Base-by-base conservation (phyloP, 2,329 filamentous ascomycete genomes). In the Pseudogymnoascus sp. region DNA sequence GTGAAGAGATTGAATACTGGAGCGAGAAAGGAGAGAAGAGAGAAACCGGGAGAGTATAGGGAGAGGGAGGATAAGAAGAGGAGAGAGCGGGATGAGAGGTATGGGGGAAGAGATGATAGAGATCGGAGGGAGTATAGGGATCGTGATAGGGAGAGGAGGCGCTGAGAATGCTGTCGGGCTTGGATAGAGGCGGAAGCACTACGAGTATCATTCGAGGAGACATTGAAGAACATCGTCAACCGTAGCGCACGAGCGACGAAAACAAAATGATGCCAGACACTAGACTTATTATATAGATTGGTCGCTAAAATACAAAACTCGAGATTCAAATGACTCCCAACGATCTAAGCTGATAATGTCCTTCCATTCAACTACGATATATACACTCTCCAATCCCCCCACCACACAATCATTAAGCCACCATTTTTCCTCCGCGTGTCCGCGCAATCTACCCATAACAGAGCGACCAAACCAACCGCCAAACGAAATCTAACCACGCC, bases 1-100 rank as follows among this genome's bases (percentile, higher is more conserved):
- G 80, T 80, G 63, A 79, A 78, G 33, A 82, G 80, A 65, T 75
- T 80, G 59, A 75, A 75, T 37, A 68, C 65, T 21, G 69, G 62
- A 60, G 76, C 67, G 69, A 75, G 71, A 38, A 72, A 70, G 0
- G 80, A 80, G 65, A 78, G 77, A 14, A 81, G 79, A 55, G 65
- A 65, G 52, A 69, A 64, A 59, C 63, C 63, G 5, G 64, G 52
- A 18, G 68, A 68, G 52, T 69, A 70, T 63, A 79, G 80, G 60
- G 71, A 77, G 55, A 72, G 77, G 52, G 68, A 72, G 16, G 77
- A 76, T 41, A 74, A 78, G 64, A 75, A 76, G 40, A 69, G 75
- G 65, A 40, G 58, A 25, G 75, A 79, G 60, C 72, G 76, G 67
- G 71, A 76, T 62, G 75, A 67, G 76, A 35, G 73, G 72, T 63